Conservation (phyloP, 306 rosid genomes). For the Castanospermum australe region DNA sequence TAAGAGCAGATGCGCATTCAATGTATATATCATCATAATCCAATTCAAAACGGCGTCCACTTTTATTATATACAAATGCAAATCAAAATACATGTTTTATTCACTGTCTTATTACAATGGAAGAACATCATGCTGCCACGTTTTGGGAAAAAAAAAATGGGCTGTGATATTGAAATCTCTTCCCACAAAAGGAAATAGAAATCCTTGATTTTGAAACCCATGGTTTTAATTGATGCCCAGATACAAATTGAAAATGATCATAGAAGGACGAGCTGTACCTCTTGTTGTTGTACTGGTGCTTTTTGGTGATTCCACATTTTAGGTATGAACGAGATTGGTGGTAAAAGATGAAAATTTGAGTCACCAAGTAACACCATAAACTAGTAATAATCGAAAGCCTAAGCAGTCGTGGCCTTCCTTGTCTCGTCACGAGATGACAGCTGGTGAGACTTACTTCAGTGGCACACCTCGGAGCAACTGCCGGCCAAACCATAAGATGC, state of each 20-base stretch:
- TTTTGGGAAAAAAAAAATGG: too few relatives aligned
- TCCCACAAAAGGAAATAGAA: too few relatives aligned
- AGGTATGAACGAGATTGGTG: not conserved
- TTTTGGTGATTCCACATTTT: not conserved
- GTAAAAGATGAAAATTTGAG: not conserved
- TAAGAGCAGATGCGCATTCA: too few relatives aligned
- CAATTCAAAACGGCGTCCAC: too few relatives aligned
- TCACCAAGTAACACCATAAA: not conserved
- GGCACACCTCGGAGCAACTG: not conserved
- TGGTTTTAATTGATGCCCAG: too few relatives aligned
- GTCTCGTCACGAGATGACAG: not conserved
- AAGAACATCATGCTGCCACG: too few relatives aligned
- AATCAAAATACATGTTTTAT: too few relatives aligned
- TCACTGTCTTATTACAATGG: too few relatives aligned
- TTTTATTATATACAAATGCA: too few relatives aligned
- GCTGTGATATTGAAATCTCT: too few relatives aligned
- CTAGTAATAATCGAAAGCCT: not conserved
- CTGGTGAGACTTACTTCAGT: not conserved
- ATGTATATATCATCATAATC: too few relatives aligned
- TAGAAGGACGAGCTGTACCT: conserved; percentile 3
- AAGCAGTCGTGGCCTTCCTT: not conserved
- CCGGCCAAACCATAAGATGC: not conserved
- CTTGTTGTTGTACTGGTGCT: not conserved
- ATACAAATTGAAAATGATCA: too few relatives aligned
- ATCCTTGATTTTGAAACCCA: conserved; percentile 34